Evolutionary conservation across 352 stramenopile species (phyloP).

Genomic region (Blastocystis sp.): DNA sequence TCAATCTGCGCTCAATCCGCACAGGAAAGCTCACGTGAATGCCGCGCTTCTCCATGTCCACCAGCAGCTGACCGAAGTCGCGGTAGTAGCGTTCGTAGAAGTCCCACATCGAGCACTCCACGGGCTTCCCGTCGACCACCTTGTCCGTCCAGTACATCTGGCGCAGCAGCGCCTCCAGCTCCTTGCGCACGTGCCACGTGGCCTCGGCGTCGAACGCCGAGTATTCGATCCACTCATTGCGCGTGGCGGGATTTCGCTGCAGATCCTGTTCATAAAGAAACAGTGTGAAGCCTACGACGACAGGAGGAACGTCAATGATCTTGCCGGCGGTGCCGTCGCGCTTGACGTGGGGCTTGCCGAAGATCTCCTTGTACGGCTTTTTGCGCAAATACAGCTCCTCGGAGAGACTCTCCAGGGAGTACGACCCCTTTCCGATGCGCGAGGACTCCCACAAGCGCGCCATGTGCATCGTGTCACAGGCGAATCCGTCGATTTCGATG

Average conservation of each 20-base stretch:
- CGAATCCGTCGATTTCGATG: slow-evolving; percentile 86
- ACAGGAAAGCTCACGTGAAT: slow-evolving; percentile 80
- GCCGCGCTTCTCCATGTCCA: slow-evolving; percentile 92
- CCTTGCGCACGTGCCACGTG: slow-evolving; percentile 89
- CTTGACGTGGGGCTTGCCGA: slow-evolving; percentile 88
- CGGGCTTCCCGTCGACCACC: slow-evolving; percentile 10
- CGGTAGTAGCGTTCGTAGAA: slow-evolving; percentile 94
- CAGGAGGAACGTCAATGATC: slow-evolving; percentile 71
- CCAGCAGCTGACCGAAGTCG: slow-evolving; percentile 94
- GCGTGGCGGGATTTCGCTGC: slow-evolving; percentile 81
- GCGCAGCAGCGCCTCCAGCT: slow-evolving; percentile 84
- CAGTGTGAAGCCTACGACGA: slow-evolving; percentile 37
- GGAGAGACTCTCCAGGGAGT: slow-evolving; percentile 90
- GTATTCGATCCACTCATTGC: slow-evolving; percentile 90
- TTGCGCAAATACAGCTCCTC: slow-evolving; percentile 82
- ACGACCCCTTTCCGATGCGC: slow-evolving; percentile 75
- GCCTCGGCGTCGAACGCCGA: slow-evolving; percentile 92
- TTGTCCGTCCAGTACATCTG: slow-evolving; percentile 81
- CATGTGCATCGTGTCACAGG: slow-evolving; percentile 99
- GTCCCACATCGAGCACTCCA: slow-evolving; percentile 83
- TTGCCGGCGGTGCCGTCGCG: slow-evolving; percentile 88
- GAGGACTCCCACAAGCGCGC: slow-evolving; percentile 83
- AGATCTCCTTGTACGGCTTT: slow-evolving; percentile 93
- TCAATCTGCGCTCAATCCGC: slow-evolving; percentile 74
- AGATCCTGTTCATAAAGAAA: slow-evolving; percentile 80